Conservation (phyloP, 2,329 filamentous ascomycete species). For the Xylariaceae sp. region DNA sequence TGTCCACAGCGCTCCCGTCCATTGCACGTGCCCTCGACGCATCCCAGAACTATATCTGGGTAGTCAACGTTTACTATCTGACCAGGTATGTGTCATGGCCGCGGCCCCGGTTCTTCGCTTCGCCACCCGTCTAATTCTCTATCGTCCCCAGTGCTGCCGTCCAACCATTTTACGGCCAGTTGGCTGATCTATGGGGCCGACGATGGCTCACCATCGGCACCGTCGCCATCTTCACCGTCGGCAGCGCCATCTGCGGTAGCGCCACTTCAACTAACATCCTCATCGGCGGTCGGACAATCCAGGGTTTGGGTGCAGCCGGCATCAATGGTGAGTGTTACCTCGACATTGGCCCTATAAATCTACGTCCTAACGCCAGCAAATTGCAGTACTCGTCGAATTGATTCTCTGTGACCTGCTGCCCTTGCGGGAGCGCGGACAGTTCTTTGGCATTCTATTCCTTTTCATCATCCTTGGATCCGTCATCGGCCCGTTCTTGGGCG, state of each 20-base stretch:
- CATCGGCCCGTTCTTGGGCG: constrained; percentile 46
- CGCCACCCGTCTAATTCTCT: neutral
- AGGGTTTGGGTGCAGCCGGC: constrained; percentile 40
- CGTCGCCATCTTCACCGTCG: constrained; percentile 42
- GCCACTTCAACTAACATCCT: constrained; percentile 38
- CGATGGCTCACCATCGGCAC: constrained; percentile 35
- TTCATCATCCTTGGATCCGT: constrained; percentile 38
- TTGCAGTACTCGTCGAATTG: constrained; percentile 39
- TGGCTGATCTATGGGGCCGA: constrained; percentile 45
- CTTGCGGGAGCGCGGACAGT: constrained; percentile 41
- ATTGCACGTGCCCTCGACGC: constrained; percentile 15
- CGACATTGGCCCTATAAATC: neutral
- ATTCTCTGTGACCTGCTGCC: constrained; percentile 47
- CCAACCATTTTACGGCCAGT: constrained; percentile 43
- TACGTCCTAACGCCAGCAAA: neutral
- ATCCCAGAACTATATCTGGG: constrained; percentile 18
- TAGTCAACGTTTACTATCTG: constrained; percentile 21
- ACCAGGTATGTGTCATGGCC: constrained; percentile 25
- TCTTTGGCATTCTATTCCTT: constrained; percentile 30
- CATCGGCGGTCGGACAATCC: constrained; percentile 38
- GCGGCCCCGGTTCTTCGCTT: neutral
- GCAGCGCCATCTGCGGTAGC: constrained; percentile 42
- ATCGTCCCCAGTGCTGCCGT: constrained; percentile 28
- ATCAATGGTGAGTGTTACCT: constrained; percentile 30
- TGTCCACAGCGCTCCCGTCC: constrained; percentile 18